phyloP scores from a whole-genome alignment of 495 filamentous ascomycete species.

The Aspergillus sparsus region DNA sequence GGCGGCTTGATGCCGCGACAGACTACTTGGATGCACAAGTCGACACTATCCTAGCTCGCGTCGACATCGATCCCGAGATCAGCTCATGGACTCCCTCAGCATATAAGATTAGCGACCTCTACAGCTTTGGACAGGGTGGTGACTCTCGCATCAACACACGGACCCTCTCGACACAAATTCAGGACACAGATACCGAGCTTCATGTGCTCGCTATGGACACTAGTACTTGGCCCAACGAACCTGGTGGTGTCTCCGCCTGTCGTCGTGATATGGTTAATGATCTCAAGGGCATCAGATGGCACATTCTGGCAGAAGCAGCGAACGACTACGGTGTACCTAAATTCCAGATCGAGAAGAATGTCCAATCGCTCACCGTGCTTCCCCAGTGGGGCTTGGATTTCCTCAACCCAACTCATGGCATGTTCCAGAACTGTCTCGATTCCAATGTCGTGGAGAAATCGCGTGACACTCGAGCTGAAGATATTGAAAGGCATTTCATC shows the following conservation, averaged over 20 bases:
- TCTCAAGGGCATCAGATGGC: slow-evolving; percentile 59
- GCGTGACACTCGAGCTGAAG: slow-evolving; percentile 46
- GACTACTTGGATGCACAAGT: slow-evolving; percentile 55
- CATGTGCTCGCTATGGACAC: slow-evolving; percentile 64
- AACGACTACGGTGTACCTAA: slow-evolving; percentile 65
- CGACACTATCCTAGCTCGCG: slow-evolving; percentile 59
- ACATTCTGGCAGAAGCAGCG: slow-evolving; percentile 63
- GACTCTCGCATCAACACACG: slow-evolving; percentile 46
- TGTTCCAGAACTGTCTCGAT: slow-evolving; percentile 62
- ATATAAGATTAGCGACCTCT: slow-evolving; percentile 60
- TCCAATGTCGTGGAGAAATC: slow-evolving; percentile 57
- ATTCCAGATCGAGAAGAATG: slow-evolving; percentile 63
- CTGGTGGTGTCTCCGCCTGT: slow-evolving; percentile 66
- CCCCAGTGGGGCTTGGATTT: slow-evolving; percentile 67
- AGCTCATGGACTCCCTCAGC: slow-evolving; percentile 59
- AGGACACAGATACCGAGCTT: slow-evolving; percentile 51
- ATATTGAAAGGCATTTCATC: slow-evolving; percentile 59
- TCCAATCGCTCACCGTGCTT: slow-evolving; percentile 62
- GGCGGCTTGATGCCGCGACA: slow-evolving; percentile 50
- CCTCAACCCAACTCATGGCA: slow-evolving; percentile 59
- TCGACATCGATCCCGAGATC: slow-evolving; percentile 59
- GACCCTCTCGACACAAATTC: slow-evolving; percentile 26
- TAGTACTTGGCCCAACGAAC: slow-evolving; percentile 65
- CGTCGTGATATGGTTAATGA: slow-evolving; percentile 65
- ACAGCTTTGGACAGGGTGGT: slow-evolving; percentile 61